phyloP scores from a whole-genome alignment of 345 rosid genomes.

The Capsella bursapastoris region DNA sequence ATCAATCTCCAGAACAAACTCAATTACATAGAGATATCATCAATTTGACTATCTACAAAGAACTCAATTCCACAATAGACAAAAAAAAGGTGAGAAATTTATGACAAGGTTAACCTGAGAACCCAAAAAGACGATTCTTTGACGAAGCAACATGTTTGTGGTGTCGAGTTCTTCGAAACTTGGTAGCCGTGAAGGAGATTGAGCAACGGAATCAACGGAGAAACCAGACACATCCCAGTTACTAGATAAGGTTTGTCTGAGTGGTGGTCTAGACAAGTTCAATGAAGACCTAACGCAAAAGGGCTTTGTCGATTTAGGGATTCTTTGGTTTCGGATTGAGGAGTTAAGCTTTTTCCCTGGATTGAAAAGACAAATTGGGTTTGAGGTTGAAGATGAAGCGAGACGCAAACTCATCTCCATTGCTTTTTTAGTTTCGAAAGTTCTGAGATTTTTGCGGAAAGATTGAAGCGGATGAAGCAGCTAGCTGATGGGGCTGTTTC shows the following conservation, averaged over 20 bases:
- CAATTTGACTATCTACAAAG: background rate
- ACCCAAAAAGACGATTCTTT: slow-evolving; percentile 83
- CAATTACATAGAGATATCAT: background rate
- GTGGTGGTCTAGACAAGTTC: slow-evolving; percentile 39
- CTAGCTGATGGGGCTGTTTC: slow-evolving; percentile 33
- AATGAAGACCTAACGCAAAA: slow-evolving; percentile 50
- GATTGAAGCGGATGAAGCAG: background rate
- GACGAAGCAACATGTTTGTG: slow-evolving; percentile 93
- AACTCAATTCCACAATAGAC: background rate
- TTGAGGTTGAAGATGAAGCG: slow-evolving; percentile 39
- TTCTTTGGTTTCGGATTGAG: slow-evolving; percentile 19
- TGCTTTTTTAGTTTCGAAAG: background rate
- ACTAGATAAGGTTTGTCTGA: slow-evolving; percentile 58
- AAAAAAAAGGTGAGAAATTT: background rate
- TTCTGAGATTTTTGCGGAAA: slow-evolving; percentile 15
- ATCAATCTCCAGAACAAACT: background rate
- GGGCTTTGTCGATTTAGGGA: slow-evolving; percentile 40
- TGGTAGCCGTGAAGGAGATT: slow-evolving; percentile 62
- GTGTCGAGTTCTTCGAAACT: slow-evolving; percentile 84
- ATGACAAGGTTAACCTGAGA: slow-evolving; percentile 59
- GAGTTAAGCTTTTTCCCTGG: background rate
- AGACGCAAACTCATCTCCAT: slow-evolving; percentile 47
- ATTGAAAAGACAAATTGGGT: slow-evolving; percentile 2
- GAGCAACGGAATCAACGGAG: slow-evolving; percentile 42
- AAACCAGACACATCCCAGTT: slow-evolving; percentile 66